Conservation (phyloP, 2,329 filamentous ascomycete genomes). For the Fusarium phyllophilum region DNA sequence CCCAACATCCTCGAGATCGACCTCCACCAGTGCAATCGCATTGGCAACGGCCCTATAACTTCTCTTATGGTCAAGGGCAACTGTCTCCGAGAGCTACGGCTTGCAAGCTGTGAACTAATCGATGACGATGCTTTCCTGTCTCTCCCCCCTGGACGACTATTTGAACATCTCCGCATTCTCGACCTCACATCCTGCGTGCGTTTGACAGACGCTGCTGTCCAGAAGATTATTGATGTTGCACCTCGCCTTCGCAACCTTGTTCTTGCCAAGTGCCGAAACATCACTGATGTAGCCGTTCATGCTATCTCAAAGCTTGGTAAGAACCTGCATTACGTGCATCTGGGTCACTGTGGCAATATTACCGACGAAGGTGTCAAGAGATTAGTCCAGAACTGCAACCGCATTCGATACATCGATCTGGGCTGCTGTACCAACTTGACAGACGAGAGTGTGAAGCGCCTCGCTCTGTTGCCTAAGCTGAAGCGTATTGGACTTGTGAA, state of each 20-base stretch:
- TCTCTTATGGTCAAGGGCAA: conserved; percentile 80
- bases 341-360: conserved; percentile 92
- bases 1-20: conserved; percentile 97
- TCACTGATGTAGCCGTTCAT: conserved; percentile 88
- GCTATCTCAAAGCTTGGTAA: conserved; percentile 91
- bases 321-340: conserved; percentile 95
- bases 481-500: conserved; percentile 96
- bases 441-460: conserved; percentile 83
- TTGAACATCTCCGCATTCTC: conserved; percentile 90
- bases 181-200: conserved; percentile 90
- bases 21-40: conserved; percentile 82
- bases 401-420: conserved; percentile 96
- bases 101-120: conserved; percentile 86
- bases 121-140: conserved; percentile 89
- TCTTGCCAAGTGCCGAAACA: conserved; percentile 90
- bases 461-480: conserved; percentile 89
- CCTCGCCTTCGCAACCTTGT: conserved; percentile 92
- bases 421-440: conserved; percentile 94
- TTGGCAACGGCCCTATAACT: conserved; percentile 86
- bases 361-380: conserved; percentile 89
- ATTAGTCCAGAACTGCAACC: conserved; percentile 86
- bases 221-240: conserved; percentile 86
- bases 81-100: conserved; percentile 87
- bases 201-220: conserved; percentile 86
- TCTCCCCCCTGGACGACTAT: conserved; percentile 74